A percentile compares a stretch with the other conserved stretches of the same genome.
phyloP scores from a whole-genome alignment of 192 early-diverging fungal species.

The Chytriomyces confervae region DNA sequence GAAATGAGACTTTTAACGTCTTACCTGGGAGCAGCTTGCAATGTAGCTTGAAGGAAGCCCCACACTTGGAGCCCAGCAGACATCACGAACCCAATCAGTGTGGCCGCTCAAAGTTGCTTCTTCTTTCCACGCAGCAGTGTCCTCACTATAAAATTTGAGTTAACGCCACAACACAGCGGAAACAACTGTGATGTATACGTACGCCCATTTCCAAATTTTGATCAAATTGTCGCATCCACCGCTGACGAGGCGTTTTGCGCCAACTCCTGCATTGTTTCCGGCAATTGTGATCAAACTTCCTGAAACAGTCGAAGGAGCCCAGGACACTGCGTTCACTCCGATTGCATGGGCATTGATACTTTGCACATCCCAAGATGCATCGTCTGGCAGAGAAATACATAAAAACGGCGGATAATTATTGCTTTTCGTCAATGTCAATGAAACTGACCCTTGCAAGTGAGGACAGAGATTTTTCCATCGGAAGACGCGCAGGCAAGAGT shows the following conservation, averaged over 20 bases:
- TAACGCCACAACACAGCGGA: conserved; percentile 3
- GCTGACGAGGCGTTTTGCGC: conserved; percentile 82
- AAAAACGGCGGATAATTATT: not conserved
- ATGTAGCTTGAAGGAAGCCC: conserved; percentile 88
- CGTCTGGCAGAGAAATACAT: conserved; percentile 58
- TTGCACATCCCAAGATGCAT: conserved; percentile 83
- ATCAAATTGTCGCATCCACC: conserved; percentile 96
- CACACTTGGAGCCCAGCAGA: conserved; percentile 94
- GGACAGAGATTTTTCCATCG: conserved; percentile 90
- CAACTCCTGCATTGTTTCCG: conserved; percentile 48
- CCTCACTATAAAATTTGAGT: conserved; percentile 59
- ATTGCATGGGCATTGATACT: conserved; percentile 85
- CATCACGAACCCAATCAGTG: conserved; percentile 97
- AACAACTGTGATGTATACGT: conserved; percentile 25
- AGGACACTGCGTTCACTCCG: conserved; percentile 91
- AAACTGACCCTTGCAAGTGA: conserved; percentile 84
- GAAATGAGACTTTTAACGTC: not conserved
- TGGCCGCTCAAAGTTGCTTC: conserved; percentile 86
- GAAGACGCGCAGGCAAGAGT: conserved; percentile 91
- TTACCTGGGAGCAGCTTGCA: conserved; percentile 89
- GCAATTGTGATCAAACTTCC: conserved; percentile 57
- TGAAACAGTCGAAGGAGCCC: conserved; percentile 88
- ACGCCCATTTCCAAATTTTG: conserved; percentile 85
- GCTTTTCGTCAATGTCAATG: not conserved
- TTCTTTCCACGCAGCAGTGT: conserved; percentile 80